These are phyloP conservation scores for Maudiozyma barnettii DNA, from an alignment of 805 yeast genomes.

Conservation along the genomic window DNA sequence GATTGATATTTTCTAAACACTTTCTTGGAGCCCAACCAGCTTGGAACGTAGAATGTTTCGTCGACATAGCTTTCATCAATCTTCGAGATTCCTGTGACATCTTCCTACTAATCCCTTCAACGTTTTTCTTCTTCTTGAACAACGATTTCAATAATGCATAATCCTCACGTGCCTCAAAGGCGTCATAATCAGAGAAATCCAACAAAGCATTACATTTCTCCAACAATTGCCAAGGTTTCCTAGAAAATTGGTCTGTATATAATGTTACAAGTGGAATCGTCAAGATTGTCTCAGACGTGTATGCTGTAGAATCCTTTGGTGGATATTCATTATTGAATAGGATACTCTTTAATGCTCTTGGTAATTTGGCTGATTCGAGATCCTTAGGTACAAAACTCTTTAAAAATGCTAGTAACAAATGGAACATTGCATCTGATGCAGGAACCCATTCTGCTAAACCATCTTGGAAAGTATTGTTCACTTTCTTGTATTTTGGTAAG, in stretches of 20 bases:
- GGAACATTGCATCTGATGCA: constrained; percentile 80
- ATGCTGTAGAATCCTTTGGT: constrained; percentile 42
- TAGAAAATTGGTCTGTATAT: constrained; percentile 37
- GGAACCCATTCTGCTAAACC: constrained; percentile 73
- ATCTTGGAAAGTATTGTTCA: constrained; percentile 42
- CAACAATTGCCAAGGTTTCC: constrained; percentile 49
- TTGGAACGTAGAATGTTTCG: constrained; percentile 32
- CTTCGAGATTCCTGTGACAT: constrained; percentile 69
- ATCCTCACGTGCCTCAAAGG: constrained; percentile 69
- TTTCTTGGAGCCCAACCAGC: constrained; percentile 34
- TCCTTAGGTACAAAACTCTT: constrained; percentile 69
- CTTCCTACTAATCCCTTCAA: constrained; percentile 47
- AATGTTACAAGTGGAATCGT: constrained; percentile 56
- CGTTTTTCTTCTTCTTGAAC: constrained; percentile 47
- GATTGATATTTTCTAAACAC: constrained; percentile 15
- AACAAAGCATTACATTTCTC: constrained; percentile 49
- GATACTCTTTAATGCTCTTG: constrained; percentile 56
- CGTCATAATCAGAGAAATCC: constrained; percentile 58
- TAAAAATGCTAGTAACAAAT: constrained; percentile 63
- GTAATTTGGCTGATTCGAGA: constrained; percentile 42
- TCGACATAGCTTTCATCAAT: constrained; percentile 34
- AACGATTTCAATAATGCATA: constrained; percentile 63
- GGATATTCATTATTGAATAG: constrained; percentile 64
- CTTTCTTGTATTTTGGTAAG: constrained; percentile 9
- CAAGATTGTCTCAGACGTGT: constrained; percentile 35